Conservation (phyloP, 176 grass and related monocot species). For the Rhynchospora tenuis region DNA sequence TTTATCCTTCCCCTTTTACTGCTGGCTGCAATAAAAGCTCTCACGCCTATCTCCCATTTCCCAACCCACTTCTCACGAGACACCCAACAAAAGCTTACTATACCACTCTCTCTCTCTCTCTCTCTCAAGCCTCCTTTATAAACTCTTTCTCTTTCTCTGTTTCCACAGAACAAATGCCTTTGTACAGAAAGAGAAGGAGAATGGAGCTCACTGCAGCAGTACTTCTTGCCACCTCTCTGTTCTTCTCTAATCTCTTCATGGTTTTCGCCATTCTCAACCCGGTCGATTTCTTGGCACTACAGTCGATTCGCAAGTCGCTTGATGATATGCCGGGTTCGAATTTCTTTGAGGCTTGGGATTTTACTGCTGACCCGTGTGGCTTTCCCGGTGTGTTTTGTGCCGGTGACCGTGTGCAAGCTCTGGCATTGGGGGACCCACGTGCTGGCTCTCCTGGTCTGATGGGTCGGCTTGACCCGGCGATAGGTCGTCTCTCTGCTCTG, state of each 20-base stretch:
- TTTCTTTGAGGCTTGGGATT: constrained; percentile 84
- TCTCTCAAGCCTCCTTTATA: constrained; percentile 7
- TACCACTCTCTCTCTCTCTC: neutral
- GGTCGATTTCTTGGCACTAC: constrained; percentile 79
- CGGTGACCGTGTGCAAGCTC: constrained; percentile 48
- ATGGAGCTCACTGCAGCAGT: constrained; percentile 19
- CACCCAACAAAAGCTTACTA: constrained; percentile 2
- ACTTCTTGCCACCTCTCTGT: constrained; percentile 25
- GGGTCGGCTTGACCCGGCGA: constrained; percentile 56
- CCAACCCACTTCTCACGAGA: constrained; percentile 20
- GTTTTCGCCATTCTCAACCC: constrained; percentile 52
- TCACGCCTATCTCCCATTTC: constrained; percentile 29
- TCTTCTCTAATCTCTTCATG: constrained; percentile 18
- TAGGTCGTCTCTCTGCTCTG: constrained; percentile 53
- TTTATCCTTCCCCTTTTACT: neutral
- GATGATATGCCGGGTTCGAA: constrained; percentile 83
- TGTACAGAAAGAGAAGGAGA: constrained; percentile 9
- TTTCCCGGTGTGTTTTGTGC: constrained; percentile 80
- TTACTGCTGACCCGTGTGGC: constrained; percentile 75
- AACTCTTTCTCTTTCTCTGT: neutral
- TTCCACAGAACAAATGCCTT: constrained; percentile 1
- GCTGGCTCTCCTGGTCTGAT: constrained; percentile 72
- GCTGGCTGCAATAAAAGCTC: constrained; percentile 26
- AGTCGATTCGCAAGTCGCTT: constrained; percentile 66
- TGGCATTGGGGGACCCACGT: constrained; percentile 74